A percentile compares a stretch with the other conserved stretches of the same genome.
Conservation (phyloP, 305 asterid genomes). For the Fraxinus baroniana region DNA sequence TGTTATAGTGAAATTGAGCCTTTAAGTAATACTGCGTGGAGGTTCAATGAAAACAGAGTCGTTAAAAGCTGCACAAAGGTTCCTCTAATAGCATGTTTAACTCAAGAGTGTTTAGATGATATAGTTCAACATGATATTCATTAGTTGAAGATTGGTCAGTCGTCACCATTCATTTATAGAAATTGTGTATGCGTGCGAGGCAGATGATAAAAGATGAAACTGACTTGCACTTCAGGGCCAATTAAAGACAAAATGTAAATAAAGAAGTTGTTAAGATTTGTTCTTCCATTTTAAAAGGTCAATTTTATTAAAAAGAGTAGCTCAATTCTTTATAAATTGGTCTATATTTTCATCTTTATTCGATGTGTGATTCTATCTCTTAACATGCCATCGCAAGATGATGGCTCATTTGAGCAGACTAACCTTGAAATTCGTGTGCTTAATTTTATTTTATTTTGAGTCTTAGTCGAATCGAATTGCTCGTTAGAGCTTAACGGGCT, state of each 20-base stretch:
- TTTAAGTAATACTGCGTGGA: slow-evolving; percentile 74
- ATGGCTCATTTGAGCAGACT: no score
- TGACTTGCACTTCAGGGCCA: background rate
- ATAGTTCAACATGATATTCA: background rate
- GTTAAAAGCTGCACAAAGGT: background rate
- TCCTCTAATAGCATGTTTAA: background rate
- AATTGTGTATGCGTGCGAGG: background rate
- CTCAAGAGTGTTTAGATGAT: background rate
- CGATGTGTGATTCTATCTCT: no score
- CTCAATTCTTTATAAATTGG: no score
- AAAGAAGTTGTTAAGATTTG: background rate
- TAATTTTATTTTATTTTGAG: no score
- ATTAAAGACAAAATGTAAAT: background rate
- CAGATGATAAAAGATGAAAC: background rate
- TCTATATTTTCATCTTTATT: no score
- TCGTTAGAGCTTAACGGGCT: no score
- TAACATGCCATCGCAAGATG: no score
- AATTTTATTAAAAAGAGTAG: no score
- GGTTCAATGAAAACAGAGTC: background rate
- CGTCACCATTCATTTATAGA: background rate
- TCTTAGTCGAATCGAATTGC: no score
- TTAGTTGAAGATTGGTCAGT: background rate
- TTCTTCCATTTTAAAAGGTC: no score
- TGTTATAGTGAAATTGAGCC: slow-evolving; percentile 82
- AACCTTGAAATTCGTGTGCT: no score